Evolutionary conservation across 805 yeast genomes (phyloP).

Genomic region (Kregervanrija delftensis): DNA sequence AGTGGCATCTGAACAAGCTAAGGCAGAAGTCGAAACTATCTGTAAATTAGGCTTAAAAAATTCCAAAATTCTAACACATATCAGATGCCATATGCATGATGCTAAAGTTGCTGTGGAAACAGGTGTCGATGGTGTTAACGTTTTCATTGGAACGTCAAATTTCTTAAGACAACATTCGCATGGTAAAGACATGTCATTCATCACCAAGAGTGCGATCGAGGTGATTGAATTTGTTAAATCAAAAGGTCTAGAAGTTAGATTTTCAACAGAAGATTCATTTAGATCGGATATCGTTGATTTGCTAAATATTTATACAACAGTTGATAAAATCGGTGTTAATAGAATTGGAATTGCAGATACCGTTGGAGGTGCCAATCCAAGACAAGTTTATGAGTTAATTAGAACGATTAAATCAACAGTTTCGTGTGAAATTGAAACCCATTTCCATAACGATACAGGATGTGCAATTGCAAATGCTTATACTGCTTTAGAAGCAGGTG

Average conservation of each 20-base stretch:
- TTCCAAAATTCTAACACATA: constrained; percentile 52
- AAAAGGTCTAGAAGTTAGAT: constrained; percentile 53
- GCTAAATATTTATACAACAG: constrained; percentile 52
- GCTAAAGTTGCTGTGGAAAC: constrained; percentile 56
- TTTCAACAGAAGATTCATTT: constrained; percentile 53
- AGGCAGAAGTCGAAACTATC: constrained; percentile 51
- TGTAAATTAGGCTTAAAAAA: constrained; percentile 49
- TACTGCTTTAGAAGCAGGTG: constrained; percentile 59
- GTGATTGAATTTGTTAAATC: constrained; percentile 56
- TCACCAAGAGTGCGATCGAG: constrained; percentile 49
- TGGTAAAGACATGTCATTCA: constrained; percentile 56
- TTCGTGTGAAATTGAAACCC: constrained; percentile 53
- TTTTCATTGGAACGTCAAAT: constrained; percentile 54
- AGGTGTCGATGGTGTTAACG: constrained; percentile 59
- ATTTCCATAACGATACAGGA: constrained; percentile 59
- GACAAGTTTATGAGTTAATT: constrained; percentile 55
- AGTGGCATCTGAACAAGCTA: constrained; percentile 51
- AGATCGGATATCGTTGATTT: constrained; percentile 55
- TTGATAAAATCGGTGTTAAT: constrained; percentile 54
- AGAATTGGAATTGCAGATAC: constrained; percentile 62
- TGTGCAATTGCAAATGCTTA: constrained; percentile 60
- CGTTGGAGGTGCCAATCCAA: constrained; percentile 58
- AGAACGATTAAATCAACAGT: constrained; percentile 52
- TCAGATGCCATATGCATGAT: constrained; percentile 57
- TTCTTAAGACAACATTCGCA: constrained; percentile 50